Evolutionary conservation across 1,284 basidiomycete genomes (phyloP).

Genomic region (Sporisorium iseilematis-ciliati): DNA sequence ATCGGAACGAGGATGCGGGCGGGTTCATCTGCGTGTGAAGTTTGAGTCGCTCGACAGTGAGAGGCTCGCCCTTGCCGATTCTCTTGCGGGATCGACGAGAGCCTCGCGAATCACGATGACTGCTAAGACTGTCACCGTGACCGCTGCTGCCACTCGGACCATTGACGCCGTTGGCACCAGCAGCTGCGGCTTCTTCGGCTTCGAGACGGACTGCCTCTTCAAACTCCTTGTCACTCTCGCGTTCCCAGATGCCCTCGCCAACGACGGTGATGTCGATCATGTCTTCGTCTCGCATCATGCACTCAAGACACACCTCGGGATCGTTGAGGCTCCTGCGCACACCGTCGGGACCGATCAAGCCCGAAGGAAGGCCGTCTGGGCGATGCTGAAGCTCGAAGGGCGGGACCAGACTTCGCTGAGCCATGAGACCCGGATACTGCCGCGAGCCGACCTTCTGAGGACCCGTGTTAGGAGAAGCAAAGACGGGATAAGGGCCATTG

Average conservation of each 20-base stretch:
- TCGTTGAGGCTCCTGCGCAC: constrained; percentile 63
- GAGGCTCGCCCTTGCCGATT: constrained; percentile 69
- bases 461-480: constrained; percentile 41
- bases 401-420: constrained; percentile 65
- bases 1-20: constrained; percentile 73
- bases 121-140: constrained; percentile 32
- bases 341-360: constrained; percentile 62
- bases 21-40: constrained; percentile 82
- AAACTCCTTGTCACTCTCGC: constrained; percentile 85
- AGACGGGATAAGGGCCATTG: constrained; percentile 64
- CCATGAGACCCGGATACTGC: constrained; percentile 63
- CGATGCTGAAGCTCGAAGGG: constrained; percentile 69
- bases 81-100: constrained; percentile 74
- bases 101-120: constrained; percentile 39
- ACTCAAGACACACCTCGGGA: constrained; percentile 91
- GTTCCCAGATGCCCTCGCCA: constrained; percentile 87
- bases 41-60: constrained; percentile 75
- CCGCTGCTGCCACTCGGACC: constrained; percentile 20
- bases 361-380: constrained; percentile 62
- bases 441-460: constrained; percentile 45
- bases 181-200: constrained; percentile 59
- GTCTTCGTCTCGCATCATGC: constrained; percentile 98
- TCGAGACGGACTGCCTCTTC: constrained; percentile 84
- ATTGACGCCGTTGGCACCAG: constrained; percentile 7
- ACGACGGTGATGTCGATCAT: constrained; percentile 95